Base-by-base conservation (phyloP, 495 filamentous ascomycete species). In the Daldinia loculata region DNA sequence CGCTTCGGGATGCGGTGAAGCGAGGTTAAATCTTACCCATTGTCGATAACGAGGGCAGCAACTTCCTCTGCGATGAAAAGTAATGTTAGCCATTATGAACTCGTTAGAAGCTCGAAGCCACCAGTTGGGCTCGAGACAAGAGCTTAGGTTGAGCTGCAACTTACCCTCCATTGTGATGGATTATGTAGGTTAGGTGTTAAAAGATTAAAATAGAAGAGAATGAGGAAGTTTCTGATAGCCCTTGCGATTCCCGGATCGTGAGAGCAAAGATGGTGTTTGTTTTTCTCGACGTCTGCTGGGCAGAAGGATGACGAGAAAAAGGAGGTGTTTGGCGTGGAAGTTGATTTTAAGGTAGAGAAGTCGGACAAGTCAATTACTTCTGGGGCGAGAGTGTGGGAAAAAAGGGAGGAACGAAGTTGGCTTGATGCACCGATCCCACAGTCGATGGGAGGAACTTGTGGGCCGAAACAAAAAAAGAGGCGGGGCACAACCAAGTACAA, bases 21-120 rank as follows among this genome's bases (percentile, higher is more conserved):
- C 39, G 61, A 66, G 67, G 63, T 26, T 58, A 74, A 62, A 78
- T 80, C 93, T 89, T 93, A 99, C 95, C 95, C 95, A 98, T 99
- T 99, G 94, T 99, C 95, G 85, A 99, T 99, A 85, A 99, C 95
- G 93, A 99, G 95, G 84, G 95, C 95, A 84, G 95, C 95, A 86
- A 99, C 95, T 92, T 99, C 95, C 88, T 99, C 95, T 98, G 81
- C 84, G 87, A 61, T 67, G 66, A 63, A 74, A 74, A 81, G 74
- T 66, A 56, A 75, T 66, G 80, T 94, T 83, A 94, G 91, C 74
- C 63, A 73, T 63, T 70, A 71, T 57, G 64, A 56, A 30, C 57
- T 57, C 27, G 27, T 65, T 55, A 38, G 29, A 45, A 65, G 22
- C 30, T 70, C 27, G 11, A 58, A 27, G 27, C 32, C 27, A 60